These are phyloP conservation scores for Cicer bijugum DNA, from an alignment of 306 rosid genomes.

Conservation along the genomic window DNA sequence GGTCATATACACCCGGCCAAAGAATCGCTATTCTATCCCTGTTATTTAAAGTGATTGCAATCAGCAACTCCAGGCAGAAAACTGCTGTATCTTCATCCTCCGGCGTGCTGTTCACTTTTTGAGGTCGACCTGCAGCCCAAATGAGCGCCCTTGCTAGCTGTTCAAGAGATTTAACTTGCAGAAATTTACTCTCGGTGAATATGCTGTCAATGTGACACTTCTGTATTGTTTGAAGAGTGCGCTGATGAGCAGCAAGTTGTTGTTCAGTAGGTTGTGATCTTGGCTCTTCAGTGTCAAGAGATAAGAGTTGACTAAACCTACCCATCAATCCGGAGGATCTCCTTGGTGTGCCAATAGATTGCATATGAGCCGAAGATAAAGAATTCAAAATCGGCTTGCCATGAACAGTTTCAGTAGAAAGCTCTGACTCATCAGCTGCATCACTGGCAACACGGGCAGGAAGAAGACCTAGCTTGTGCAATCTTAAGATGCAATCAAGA, in stretches of 20 bases:
- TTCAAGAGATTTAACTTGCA: slow-evolving; percentile 90
- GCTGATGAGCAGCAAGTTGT: slow-evolving; percentile 97
- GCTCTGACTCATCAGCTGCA: slow-evolving; percentile 89
- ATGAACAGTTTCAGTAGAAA: slow-evolving; percentile 73
- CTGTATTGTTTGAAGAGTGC: slow-evolving; percentile 88
- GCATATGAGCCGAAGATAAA: slow-evolving; percentile 78
- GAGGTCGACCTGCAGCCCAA: slow-evolving; percentile 93
- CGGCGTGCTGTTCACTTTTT: slow-evolving; percentile 81
- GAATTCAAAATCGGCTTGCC: slow-evolving; percentile 80
- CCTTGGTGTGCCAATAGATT: slow-evolving; percentile 85
- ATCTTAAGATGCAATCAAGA: slow-evolving; percentile 88
- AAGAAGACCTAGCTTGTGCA: slow-evolving; percentile 97
- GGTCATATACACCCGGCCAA: slow-evolving; percentile 98
- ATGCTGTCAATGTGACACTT: slow-evolving; percentile 94
- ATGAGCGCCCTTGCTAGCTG: slow-evolving; percentile 93
- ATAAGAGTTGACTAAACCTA: slow-evolving; percentile 94
- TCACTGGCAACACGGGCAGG: slow-evolving; percentile 99
- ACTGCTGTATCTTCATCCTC: slow-evolving; percentile 99
- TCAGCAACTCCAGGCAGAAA: slow-evolving; percentile 91
- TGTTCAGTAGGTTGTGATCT: slow-evolving; percentile 99
- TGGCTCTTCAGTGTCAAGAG: slow-evolving; percentile 97
- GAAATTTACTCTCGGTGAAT: slow-evolving; percentile 93
- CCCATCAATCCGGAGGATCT: slow-evolving; percentile 98
- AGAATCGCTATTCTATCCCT: slow-evolving; percentile 92
- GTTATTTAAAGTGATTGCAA: slow-evolving; percentile 93